Conservation (phyloP, 345 rosid genomes). For the Litchi chinensis region DNA sequence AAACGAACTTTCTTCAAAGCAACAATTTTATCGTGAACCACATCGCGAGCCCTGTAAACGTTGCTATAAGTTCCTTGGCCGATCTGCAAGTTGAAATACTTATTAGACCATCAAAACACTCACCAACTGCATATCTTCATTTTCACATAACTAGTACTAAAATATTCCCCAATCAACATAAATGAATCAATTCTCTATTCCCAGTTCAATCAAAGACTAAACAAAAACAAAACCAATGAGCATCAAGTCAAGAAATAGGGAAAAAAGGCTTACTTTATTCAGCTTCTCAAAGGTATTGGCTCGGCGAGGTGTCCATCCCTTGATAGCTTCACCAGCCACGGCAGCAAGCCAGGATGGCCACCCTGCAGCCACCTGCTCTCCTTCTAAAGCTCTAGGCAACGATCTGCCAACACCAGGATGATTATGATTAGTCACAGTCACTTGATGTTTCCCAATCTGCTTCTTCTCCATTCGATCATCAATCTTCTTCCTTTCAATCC, state of each 20-base stretch:
- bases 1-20: constrained; percentile 87
- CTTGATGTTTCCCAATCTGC: constrained; percentile 37
- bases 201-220: neutral
- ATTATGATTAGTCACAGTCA: constrained; percentile 29
- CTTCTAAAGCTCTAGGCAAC: constrained; percentile 46
- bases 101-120: neutral
- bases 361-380: constrained; percentile 73
- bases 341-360: constrained; percentile 95
- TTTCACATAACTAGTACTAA: neutral
- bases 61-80: constrained; percentile 97
- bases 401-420: constrained; percentile 37
- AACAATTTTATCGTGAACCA: constrained; percentile 62
- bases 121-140: neutral
- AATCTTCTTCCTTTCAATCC: constrained; percentile 40
- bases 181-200: constrained; percentile 3
- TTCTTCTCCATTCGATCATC: constrained; percentile 35
- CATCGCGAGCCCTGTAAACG: constrained; percentile 88
- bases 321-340: constrained; percentile 79
- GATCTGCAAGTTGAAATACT: constrained; percentile 59
- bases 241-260: constrained; percentile 22
- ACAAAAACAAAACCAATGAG: constrained; percentile 4
- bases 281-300: constrained; percentile 77
- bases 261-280: constrained; percentile 60
- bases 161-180: neutral
- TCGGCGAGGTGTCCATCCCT: constrained; percentile 77